Base-by-base conservation (phyloP, 2,329 filamentous ascomycete species). In the Zelopaecilomyces penicillatus region DNA sequence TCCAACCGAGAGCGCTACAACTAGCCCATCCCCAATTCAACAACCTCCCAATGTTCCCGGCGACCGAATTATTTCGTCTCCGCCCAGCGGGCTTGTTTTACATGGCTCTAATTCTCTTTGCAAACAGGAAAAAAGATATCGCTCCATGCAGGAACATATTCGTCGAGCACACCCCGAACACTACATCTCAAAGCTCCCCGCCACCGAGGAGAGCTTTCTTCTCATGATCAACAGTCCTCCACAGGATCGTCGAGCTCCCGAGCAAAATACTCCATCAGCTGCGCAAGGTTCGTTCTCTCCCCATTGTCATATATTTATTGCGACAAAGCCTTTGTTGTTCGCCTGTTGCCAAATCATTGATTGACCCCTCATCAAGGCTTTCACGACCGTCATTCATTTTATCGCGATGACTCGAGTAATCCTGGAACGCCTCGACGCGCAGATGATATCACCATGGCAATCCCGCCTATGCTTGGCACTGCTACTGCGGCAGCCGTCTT, bases 81-180 rank as follows among this genome's bases (percentile, higher is more conserved):
- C 19, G 3, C 19, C 19, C 19, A 19, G 19, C 19, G 19, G 19
- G 19, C 19, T 19, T 19, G 19, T 19, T 19, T 19, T 19, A 19
- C 19, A 19, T 19, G 19, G 19, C 19, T 19, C 19, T 19, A 19
- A 19, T 19, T 39, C 30, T 45, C 35, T 39, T 19, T 19, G 19
- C 32, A 37, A 54, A 65, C 68, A 94, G 88, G 88, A 94, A 73
- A 95, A 95, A 69, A 80, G 87, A 56, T 98, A 90, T 71, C 89
- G 93, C 66, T 97, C 91, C 52, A 97, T 98, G 88, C 93, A 97
- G 70, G 93, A 98, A 77, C 93, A 98, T 63, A 97, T 98, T 60
- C 87, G 93, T 59, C 84, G 93, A 66, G 91, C 93, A 55, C 93
- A 98, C 65, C 91, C 91, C 50, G 89, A 95, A 65, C 85, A 96